Evolutionary conservation across 176 grass and related monocot genomes (phyloP).

Genomic region (Tuctoria greenei): DNA sequence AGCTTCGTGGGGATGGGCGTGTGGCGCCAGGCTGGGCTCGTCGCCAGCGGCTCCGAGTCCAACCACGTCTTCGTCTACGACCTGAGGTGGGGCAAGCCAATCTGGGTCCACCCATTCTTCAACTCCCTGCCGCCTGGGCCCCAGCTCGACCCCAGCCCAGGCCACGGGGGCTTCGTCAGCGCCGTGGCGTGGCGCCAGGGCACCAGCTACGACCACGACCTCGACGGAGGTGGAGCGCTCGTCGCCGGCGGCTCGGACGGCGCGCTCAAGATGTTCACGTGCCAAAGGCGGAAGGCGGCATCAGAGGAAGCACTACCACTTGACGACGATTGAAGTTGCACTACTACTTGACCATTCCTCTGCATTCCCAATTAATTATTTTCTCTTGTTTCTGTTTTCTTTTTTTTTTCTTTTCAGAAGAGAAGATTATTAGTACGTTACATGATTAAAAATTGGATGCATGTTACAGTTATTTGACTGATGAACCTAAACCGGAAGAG

Average conservation of each 20-base stretch:
- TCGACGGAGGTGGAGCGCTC: constrained; percentile 34
- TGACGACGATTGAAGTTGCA: background rate
- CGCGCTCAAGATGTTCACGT: constrained; percentile 64
- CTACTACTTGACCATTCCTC: too few species aligned
- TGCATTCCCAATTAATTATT: too few species aligned
- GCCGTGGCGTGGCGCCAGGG: constrained; percentile 67
- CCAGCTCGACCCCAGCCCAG: background rate
- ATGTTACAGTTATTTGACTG: too few species aligned
- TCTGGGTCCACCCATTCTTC: constrained; percentile 69
- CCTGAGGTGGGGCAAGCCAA: constrained; percentile 69
- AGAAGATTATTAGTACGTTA: too few species aligned
- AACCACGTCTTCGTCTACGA: constrained; percentile 95
- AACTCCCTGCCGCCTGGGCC: background rate
- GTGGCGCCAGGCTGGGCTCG: constrained; percentile 58
- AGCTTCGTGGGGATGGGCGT: constrained; percentile 93
- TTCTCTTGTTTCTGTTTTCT: too few species aligned
- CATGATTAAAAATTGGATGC: too few species aligned
- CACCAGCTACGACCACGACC: background rate
- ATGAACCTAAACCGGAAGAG: too few species aligned
- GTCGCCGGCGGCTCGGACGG: constrained; percentile 65
- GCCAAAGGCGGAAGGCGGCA: constrained; percentile 23
- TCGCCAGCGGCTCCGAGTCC: constrained; percentile 83
- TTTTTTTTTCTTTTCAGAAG: too few species aligned
- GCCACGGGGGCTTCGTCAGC: constrained; percentile 42
- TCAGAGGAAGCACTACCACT: background rate